Conservation (phyloP, 345 rosid genomes). For the Conringia planisiliqua region DNA sequence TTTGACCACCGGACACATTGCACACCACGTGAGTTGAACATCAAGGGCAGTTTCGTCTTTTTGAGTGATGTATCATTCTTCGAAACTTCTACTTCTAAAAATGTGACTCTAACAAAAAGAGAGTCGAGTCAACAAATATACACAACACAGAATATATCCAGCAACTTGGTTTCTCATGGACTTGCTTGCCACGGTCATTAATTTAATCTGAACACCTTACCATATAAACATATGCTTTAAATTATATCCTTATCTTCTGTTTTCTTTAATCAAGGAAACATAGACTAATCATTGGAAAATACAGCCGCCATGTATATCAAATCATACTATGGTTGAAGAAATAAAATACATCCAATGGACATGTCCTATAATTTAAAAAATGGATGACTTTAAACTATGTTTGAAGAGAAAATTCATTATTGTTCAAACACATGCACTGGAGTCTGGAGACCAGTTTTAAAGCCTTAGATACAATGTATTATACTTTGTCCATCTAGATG, state of each 20-base stretch:
- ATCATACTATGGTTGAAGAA: background rate
- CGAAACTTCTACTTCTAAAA: constrained; percentile 8
- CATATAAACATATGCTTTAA: background rate
- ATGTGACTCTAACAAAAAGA: constrained; percentile 4
- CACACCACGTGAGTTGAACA: background rate
- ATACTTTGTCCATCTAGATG: background rate
- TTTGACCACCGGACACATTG: background rate
- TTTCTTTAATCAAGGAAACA: background rate
- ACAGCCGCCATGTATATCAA: background rate
- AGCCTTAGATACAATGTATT: background rate
- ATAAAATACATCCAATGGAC: background rate
- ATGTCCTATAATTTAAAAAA: background rate
- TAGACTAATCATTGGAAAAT: constrained; percentile 5
- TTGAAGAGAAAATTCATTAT: background rate
- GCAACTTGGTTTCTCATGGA: constrained; percentile 30
- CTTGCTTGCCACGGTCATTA: constrained; percentile 4
- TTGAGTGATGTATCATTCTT: background rate
- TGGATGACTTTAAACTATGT: background rate
- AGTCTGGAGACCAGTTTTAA: background rate
- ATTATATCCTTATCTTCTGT: background rate
- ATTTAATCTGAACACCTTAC: constrained; percentile 14
- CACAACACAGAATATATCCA: background rate
- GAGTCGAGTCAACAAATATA: constrained; percentile 22
- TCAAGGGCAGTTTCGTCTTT: constrained; percentile 14
- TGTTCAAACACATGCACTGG: constrained; percentile 6